Evolutionary conservation across 306 rosid species (phyloP).

Genomic region (Quillaja saponaria): DNA sequence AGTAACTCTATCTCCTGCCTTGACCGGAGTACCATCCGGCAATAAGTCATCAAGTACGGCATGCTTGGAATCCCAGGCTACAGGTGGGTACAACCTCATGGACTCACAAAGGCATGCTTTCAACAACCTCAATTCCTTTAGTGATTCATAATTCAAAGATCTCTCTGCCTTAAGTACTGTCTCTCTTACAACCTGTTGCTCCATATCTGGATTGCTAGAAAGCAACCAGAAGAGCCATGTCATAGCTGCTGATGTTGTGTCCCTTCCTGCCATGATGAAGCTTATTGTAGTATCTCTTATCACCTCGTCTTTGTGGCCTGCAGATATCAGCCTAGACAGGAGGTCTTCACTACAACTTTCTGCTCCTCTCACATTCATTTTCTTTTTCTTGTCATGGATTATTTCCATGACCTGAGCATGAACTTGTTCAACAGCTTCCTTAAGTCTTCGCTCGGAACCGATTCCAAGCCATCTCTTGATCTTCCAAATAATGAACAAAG

Average conservation of each 20-base stretch:
- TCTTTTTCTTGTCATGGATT: conserved; percentile 46
- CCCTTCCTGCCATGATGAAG: conserved; percentile 90
- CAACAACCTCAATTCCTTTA: conserved; percentile 50
- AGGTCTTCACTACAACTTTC: conserved; percentile 48
- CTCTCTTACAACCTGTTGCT: conserved; percentile 53
- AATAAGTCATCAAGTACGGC: conserved; percentile 57
- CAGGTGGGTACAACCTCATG: conserved; percentile 88
- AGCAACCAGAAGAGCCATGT: conserved; percentile 91
- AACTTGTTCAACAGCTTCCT: conserved; percentile 54
- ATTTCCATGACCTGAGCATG: conserved; percentile 51
- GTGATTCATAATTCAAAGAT: conserved; percentile 41
- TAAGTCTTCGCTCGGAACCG: conserved; percentile 70
- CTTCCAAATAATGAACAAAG: conserved; percentile 70
- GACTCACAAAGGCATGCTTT: conserved; percentile 80
- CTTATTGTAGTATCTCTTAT: conserved; percentile 79
- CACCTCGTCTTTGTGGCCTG: conserved; percentile 57
- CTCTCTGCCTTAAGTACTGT: conserved; percentile 13
- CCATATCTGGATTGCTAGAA: conserved; percentile 41
- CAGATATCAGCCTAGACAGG: conserved; percentile 53
- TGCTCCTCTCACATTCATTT: conserved; percentile 1
- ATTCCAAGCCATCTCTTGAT: conserved; percentile 66
- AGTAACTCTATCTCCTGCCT: conserved; percentile 78
- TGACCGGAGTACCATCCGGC: conserved; percentile 67
- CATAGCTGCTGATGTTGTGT: conserved; percentile 88
- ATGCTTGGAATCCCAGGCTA: conserved; percentile 92